Evolutionary conservation across 2,329 filamentous ascomycete genomes (phyloP).

Genomic region (Clarireedia hainanense): DNA sequence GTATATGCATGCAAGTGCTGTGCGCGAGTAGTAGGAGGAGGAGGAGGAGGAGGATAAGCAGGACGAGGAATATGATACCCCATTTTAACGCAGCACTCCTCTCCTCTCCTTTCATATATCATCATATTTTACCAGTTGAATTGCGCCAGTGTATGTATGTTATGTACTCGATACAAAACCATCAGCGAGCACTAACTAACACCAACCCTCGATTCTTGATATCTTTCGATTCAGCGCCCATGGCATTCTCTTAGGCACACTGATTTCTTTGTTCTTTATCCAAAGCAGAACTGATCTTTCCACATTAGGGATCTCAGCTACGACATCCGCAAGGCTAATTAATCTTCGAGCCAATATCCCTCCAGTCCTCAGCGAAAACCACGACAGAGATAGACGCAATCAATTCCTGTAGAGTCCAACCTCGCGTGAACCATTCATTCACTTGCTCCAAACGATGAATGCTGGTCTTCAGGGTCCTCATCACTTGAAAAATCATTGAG

Average conservation of each 20-base stretch:
- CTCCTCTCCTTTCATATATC: no score
- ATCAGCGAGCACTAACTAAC: neutral
- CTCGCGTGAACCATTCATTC: conserved; percentile 7
- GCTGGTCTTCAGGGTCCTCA: neutral
- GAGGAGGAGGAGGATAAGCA: no score
- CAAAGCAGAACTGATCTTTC: neutral
- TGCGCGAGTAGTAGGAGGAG: no score
- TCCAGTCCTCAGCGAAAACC: neutral
- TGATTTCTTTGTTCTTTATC: neutral
- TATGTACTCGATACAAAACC: no score
- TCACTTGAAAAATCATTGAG: conserved; percentile 3
- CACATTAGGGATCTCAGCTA: neutral
- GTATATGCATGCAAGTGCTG: no score
- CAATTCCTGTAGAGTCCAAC: conserved; percentile 4
- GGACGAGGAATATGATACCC: no score
- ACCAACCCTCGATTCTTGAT: neutral
- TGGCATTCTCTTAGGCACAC: neutral
- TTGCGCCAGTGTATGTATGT: no score
- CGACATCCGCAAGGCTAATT: neutral
- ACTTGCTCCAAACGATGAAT: neutral
- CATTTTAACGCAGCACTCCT: no score
- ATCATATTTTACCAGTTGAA: no score
- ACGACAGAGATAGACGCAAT: neutral
- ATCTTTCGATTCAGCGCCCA: conserved; percentile 1
- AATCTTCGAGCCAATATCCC: neutral